Percentiles rank a stretch among this genome's conserved stretches.
Evolutionary conservation across 441 rosid species (phyloP).

Genomic region (Breynia disticha): DNA sequence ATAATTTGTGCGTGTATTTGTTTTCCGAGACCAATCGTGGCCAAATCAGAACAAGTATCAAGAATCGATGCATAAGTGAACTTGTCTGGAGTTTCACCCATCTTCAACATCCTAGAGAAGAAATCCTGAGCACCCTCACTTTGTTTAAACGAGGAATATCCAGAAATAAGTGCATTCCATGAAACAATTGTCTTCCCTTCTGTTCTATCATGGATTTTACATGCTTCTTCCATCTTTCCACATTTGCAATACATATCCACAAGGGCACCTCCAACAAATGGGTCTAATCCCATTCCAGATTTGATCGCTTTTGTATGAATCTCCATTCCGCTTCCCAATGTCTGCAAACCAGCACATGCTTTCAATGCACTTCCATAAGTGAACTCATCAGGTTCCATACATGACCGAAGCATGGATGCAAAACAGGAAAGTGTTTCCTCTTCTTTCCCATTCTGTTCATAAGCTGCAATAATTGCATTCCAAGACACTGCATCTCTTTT

Average conservation of each 20-base stretch:
- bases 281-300: slow-evolving; percentile 54
- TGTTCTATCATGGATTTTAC: slow-evolving; percentile 53
- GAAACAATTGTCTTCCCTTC: slow-evolving; percentile 51
- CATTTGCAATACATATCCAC: slow-evolving; percentile 89
- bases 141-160: slow-evolving; percentile 52
- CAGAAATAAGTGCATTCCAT: slow-evolving; percentile 86
- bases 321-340: slow-evolving; percentile 51
- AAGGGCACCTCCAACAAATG: slow-evolving; percentile 67
- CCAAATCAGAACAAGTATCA: slow-evolving; percentile 80
- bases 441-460: slow-evolving; percentile 63
- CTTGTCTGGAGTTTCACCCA: slow-evolving; percentile 56
- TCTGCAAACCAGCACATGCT: slow-evolving; percentile 54
- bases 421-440: slow-evolving; percentile 47
- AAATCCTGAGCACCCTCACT: slow-evolving; percentile 69
- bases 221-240: slow-evolving; percentile 59
- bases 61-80: slow-evolving; percentile 85
- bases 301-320: slow-evolving; percentile 62
- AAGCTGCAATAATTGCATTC: slow-evolving; percentile 83
- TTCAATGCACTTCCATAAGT: slow-evolving; percentile 85
- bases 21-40: slow-evolving; percentile 70
- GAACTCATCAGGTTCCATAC: slow-evolving; percentile 72
- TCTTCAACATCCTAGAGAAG: slow-evolving; percentile 60
- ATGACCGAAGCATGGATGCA: slow-evolving; percentile 49
- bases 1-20: slow-evolving; percentile 81
- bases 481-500: slow-evolving; percentile 75